Percentiles rank a stretch among this genome's conserved stretches.
Conservation (phyloP, 805 yeast genomes). For the Torulaspora franciscae region DNA sequence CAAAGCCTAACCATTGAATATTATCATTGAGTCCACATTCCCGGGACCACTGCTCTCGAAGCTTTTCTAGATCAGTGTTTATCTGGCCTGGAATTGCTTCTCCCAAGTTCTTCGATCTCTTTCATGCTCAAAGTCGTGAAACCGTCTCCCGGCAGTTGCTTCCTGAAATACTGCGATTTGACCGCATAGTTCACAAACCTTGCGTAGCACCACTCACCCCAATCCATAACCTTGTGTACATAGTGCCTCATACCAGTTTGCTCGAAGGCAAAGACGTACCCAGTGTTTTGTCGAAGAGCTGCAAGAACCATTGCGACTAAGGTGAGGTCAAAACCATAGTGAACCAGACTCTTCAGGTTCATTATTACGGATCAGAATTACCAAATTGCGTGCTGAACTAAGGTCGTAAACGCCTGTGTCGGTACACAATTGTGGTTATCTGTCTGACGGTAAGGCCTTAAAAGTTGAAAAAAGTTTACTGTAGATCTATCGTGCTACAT, state of each 20-base stretch:
- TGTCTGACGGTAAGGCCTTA: neutral
- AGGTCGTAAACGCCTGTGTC: neutral
- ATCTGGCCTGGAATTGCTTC: constrained; percentile 5
- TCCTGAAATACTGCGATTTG: constrained; percentile 46
- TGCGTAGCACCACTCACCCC: constrained; percentile 61
- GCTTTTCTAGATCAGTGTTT: neutral
- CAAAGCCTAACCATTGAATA: neutral
- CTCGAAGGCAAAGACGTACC: constrained; percentile 46
- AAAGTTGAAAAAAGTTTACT: constrained; percentile 1
- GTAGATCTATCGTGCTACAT: neutral
- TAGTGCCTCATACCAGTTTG: constrained; percentile 40
- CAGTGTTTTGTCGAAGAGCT: constrained; percentile 80
- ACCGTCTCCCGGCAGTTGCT: constrained; percentile 23
- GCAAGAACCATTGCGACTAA: constrained; percentile 78
- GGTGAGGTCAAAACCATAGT: constrained; percentile 71
- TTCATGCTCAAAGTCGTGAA: constrained; percentile 23
- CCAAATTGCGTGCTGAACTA: neutral
- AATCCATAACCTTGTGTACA: constrained; percentile 48
- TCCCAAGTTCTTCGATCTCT: constrained; percentile 26
- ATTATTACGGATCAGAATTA: constrained; percentile 4
- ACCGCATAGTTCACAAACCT: constrained; percentile 43
- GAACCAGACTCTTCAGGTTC: constrained; percentile 38
- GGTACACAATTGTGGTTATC: neutral
- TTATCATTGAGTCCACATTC: neutral
- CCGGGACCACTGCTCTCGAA: neutral